Base-by-base conservation (phyloP, 2,329 filamentous ascomycete genomes). In the Claviceps sorghi region DNA sequence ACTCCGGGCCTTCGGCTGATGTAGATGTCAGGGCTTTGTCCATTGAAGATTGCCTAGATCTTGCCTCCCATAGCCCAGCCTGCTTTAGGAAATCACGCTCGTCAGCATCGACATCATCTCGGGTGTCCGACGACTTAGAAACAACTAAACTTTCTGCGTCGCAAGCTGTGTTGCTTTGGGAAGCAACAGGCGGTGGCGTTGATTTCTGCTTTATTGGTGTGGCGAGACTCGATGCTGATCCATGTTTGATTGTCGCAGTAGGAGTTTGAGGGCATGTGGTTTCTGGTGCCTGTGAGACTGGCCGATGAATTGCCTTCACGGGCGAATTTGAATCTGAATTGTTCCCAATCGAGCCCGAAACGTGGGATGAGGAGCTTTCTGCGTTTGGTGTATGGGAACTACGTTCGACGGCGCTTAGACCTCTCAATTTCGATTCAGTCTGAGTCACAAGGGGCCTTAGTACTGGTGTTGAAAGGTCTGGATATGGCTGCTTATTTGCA, bases 61-160 rank as follows among this genome's bases (percentile, higher is more conserved):
- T 62, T 41, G 65, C 59, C 42, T 79, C 76, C 26, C 86, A 66
- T 22, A 88, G 70, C 1, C 84, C 84, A 7, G 81, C 75, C 63
- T 88, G 80, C 57, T 82, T 77, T 30, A 88, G 69, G 5, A 88
- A 69, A 42, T 81, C 79, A 54, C 80, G 78, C 62, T 89, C 86
- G 9, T 76, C 76, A 4, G 82, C 82, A 61, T 87, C 84, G 29
- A 78, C 72, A 38, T 78, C 77, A 29, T 73, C 63, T 49, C 70
- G 61, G 11, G 53, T 59, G 3, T 61, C 55, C 13, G 55, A 56
- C 22, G 53, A 57, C 9, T 32, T 36, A 36, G 60, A 48, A 26
- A 61, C 50, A 5, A 55, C 54, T n/a, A 48, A 49, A 13, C 50
- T 45, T 6, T 55, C 56, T 13, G 57, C 60, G 22, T 61, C 64